Percentiles rank a stretch among this genome's conserved stretches.
These are phyloP conservation scores for Centella asiatica DNA, from an alignment of 129 eudicot genomes.

Conservation along the genomic window DNA sequence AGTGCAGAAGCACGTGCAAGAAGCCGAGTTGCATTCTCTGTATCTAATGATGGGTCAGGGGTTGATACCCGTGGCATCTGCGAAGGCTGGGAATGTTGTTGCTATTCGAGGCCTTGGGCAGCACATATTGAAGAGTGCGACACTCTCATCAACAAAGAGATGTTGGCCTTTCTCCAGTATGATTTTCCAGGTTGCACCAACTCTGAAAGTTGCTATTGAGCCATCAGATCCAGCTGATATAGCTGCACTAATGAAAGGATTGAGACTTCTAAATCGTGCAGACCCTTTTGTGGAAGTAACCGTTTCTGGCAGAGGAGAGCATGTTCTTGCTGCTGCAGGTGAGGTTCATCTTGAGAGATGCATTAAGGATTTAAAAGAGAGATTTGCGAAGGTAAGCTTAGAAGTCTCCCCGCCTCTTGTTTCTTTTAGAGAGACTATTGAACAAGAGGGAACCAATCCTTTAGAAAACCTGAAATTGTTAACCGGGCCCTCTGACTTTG, in stretches of 20 bases:
- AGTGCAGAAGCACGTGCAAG: slow-evolving; percentile 80
- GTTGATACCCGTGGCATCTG: slow-evolving; percentile 61
- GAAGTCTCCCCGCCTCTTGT: slow-evolving; percentile 96
- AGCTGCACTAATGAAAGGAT: slow-evolving; percentile 81
- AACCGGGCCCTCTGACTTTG: slow-evolving; percentile 39
- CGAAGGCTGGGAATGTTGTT: slow-evolving; percentile 76
- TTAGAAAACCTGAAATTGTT: slow-evolving; percentile 53
- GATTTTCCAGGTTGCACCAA: slow-evolving; percentile 94
- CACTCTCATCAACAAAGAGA: slow-evolving; percentile 79
- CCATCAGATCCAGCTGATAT: slow-evolving; percentile 90
- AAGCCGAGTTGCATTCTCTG: slow-evolving; percentile 73
- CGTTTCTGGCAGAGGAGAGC: slow-evolving; percentile 91
- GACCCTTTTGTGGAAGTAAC: slow-evolving; percentile 98
- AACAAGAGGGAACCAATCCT: slow-evolving; percentile 50
- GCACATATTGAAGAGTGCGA: slow-evolving; percentile 83
- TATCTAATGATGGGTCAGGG: slow-evolving; percentile 99
- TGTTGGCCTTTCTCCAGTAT: slow-evolving; percentile 97
- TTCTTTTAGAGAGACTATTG: slow-evolving; percentile 86
- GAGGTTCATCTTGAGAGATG: slow-evolving; percentile 97
- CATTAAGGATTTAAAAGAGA: slow-evolving; percentile 76
- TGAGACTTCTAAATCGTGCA: slow-evolving; percentile 80
- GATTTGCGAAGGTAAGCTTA: slow-evolving; percentile 86
- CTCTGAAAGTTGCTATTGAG: slow-evolving; percentile 88
- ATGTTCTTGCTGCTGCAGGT: slow-evolving; percentile 97
- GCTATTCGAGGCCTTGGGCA: slow-evolving; percentile 97